phyloP scores from a whole-genome alignment of 768 basidiomycete genomes.

The Kwoniella heveanensis region DNA sequence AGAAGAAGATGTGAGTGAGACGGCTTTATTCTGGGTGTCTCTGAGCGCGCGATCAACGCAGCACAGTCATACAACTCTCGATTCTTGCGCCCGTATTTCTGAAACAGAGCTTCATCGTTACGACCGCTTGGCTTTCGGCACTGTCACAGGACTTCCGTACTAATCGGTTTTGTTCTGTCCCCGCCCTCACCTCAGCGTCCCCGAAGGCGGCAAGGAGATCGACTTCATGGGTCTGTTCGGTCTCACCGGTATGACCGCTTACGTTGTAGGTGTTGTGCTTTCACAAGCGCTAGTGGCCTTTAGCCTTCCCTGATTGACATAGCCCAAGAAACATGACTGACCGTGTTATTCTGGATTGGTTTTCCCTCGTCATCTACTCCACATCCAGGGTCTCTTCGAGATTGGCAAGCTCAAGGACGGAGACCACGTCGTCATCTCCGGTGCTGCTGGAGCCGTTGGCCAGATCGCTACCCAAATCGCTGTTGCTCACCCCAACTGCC shows the following conservation, averaged over 20 bases:
- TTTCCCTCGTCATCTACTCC: neutral
- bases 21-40: too few relatives aligned
- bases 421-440: constrained; percentile 77
- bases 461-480: constrained; percentile 55
- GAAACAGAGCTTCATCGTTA: neutral
- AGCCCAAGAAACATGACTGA: too few relatives aligned
- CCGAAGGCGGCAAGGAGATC: constrained; percentile 66
- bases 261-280: constrained; percentile 80
- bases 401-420: constrained; percentile 78
- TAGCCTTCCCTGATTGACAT: constrained; percentile 15
- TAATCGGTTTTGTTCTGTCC: constrained; percentile 8
- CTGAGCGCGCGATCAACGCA: too few relatives aligned
- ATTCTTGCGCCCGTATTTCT: too few relatives aligned
- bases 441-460: constrained; percentile 82
- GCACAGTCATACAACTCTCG: too few relatives aligned
- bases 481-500: constrained; percentile 57
- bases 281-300: too few relatives aligned
- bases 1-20: constrained; percentile 38
- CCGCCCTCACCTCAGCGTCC: too few relatives aligned
- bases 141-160: neutral
- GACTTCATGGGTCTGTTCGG: constrained; percentile 85
- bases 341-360: too few relatives aligned
- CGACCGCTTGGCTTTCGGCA: too few relatives aligned
- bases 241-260: constrained; percentile 75
- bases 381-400: constrained; percentile 72